Evolutionary conservation across 73 alveolate genomes (phyloP), one percentile per base, ranked within the genome.

Genomic region (Symbiodinium pilosum): DNA sequence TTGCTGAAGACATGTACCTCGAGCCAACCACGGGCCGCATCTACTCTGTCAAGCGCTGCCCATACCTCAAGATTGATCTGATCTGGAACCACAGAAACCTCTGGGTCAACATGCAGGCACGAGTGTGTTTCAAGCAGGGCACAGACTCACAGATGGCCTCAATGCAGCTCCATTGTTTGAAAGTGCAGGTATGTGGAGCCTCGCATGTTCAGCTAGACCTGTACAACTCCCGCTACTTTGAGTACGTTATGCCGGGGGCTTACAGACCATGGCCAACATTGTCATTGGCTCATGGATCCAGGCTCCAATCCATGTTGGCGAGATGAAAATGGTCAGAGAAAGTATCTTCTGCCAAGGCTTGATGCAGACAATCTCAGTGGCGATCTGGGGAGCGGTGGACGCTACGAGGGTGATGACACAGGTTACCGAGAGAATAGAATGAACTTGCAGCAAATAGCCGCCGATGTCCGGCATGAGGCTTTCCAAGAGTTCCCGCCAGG

Each of bases 1-100:
- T 99, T 43, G 94, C 99, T 43, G 99, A 99, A 87, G 99, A 96
- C 81, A 92, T 99, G 83, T 99, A 99, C 99, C 99, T 99, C 92
- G 99, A 99, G 99, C 99, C 99, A 1, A 99, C 99, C 36, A 99
- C 99, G 5, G 99, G 99, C 8, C 86, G 99, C 54, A 92, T 99
- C 88, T 99, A 99, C 99, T 89, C 99, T 18, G 99, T 99, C 40
- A 85, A 75, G 38, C 99, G 99, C 30, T 99, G 99, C 77, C 99
- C 99, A 0, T 99, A 99, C 98, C 99, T 99, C 86, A 89, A 99
- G 99, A 99, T 99, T 30, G 99, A 99, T 94, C 99, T 99, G 44
- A 99, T 99, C 84, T 99, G 99, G 99, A 99, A 99, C 93, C 99
- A 99, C 98, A 94, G 99, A 89, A 99, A 99, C 99, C 99, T 99